phyloP scores from a whole-genome alignment of 2,329 filamentous ascomycete genomes.

The Septoria petroselini region DNA sequence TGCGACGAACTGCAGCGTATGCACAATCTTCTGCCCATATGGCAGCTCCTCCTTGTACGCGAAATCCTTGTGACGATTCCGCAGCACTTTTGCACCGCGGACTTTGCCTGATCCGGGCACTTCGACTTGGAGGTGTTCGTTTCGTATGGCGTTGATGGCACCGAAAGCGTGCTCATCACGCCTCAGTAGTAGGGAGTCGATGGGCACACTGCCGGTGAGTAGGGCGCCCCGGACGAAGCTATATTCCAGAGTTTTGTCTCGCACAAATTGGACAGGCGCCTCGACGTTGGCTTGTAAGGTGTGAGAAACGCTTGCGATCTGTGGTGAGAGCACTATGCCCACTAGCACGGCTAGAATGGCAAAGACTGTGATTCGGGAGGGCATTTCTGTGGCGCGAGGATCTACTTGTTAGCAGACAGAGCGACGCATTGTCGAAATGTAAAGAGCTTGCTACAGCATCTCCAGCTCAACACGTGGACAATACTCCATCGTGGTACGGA shows the following conservation, averaged over 20 bases:
- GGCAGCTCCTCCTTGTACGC: conserved; percentile 15
- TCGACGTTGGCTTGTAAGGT: conserved; percentile 3
- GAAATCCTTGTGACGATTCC: conserved; percentile 8
- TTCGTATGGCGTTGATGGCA: conserved; percentile 10
- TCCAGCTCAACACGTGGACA: too few relatives aligned
- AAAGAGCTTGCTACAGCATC: too few relatives aligned
- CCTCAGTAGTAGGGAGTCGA: conserved; percentile 14
- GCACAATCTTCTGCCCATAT: conserved; percentile 12
- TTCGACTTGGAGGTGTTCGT: conserved; percentile 14
- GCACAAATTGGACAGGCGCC: conserved; percentile 7
- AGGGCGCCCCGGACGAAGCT: conserved; percentile 13
- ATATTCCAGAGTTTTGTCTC: conserved; percentile 16
- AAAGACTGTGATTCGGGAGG: conserved; percentile 6
- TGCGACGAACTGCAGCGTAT: conserved; percentile 6
- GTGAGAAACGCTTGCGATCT: conserved; percentile 9
- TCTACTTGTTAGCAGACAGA: too few relatives aligned
- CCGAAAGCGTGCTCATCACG: conserved; percentile 14
- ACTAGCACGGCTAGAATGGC: conserved; percentile 5
- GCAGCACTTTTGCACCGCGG: conserved; percentile 3
- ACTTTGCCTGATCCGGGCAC: conserved; percentile 3
- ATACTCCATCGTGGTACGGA: too few relatives aligned
- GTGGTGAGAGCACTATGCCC: conserved; percentile 15
- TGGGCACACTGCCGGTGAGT: conserved; percentile 4
- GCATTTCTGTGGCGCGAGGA: too few relatives aligned
- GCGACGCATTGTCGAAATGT: too few relatives aligned